Evolutionary conservation across 2,329 filamentous ascomycete species (phyloP), one percentile per base, ranked within the genome.

Genomic region (Fusarium sp.): DNA sequence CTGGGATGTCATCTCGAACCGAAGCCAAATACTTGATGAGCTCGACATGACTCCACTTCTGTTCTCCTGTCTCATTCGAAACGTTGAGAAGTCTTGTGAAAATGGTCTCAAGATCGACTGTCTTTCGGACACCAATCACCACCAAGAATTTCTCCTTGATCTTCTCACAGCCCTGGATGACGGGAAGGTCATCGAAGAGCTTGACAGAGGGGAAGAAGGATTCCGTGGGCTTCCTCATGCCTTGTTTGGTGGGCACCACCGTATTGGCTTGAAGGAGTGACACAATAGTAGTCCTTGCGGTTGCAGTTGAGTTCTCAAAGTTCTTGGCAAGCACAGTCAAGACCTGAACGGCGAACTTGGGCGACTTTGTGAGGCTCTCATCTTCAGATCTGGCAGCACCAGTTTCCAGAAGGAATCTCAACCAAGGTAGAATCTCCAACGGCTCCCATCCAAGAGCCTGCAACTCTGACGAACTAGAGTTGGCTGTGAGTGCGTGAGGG

Each of bases 161-260:
- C 35, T 92, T 90, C 45, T 92, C 91, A 50, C 95, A 91, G 14
- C 90, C 91, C 73, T 92, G 90, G 2, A 98, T 91, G 14, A 93
- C 92, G 0, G 97, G 95, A 18, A 99, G 86, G 80, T 99, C 97
- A 71, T 98, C 95, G 79, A 99, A 99, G 0, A 99, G 86, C 81
- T 95, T 97, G 41, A 99, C 97, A n/a, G 91, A 93, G 2, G 94
- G 91, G 79, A 99, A 98, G 82, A 98, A 99, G 0, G 97, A 92
- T 74, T 98, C 95, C 4, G 86, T 85, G 6, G 97, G 97, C 76
- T 90, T 93, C 77, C 88, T 93, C 95, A 99, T 97, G 9, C 97
- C 97, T 74, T 92, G 84, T 80, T 95, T 98, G 0, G 97, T 98
- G 0, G 97, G 97, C 80, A 99, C 94, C 31, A 97, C 89, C 0